These are phyloP conservation scores for Botrytis fragariae DNA, from an alignment of 2,329 filamentous ascomycete species.

Conservation along the genomic window DNA sequence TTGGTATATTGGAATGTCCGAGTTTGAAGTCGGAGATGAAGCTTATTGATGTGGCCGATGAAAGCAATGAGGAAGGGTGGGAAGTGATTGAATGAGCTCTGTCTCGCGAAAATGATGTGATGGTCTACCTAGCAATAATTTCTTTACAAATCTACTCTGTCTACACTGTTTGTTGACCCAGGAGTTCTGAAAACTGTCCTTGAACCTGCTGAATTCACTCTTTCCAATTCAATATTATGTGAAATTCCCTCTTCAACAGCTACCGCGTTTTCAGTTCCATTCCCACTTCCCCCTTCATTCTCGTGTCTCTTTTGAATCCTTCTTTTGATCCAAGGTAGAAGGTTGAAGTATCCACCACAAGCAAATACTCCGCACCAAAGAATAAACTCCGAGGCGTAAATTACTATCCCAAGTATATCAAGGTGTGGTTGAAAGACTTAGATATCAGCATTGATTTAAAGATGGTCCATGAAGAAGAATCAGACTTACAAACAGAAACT, in stretches of 20 bases:
- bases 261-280: not conserved
- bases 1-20: conserved; percentile 26
- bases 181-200: conserved; percentile 55
- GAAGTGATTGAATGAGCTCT: not conserved
- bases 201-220: conserved; percentile 58
- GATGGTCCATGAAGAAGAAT: not conserved
- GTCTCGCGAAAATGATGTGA: not conserved
- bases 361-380: conserved; percentile 67
- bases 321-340: conserved; percentile 54
- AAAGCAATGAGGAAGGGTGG: not conserved
- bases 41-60: not conserved
- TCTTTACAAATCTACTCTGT: not conserved
- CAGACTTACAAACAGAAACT: conserved; percentile 51
- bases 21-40: not conserved
- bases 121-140: not conserved
- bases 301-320: conserved; percentile 34
- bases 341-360: conserved; percentile 63
- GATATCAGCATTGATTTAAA: not conserved
- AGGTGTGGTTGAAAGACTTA: conserved; percentile 55
- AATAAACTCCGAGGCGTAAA: conserved; percentile 63
- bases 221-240: conserved; percentile 44
- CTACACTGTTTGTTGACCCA: conserved; percentile 36
- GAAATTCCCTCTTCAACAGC: conserved; percentile 22
- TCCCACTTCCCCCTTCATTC: conserved; percentile 11
- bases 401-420: conserved; percentile 61